A percentile compares a stretch with the other conserved stretches of the same genome.
Conservation (phyloP, 2,329 filamentous ascomycete species). For the Penicillium sp. region DNA sequence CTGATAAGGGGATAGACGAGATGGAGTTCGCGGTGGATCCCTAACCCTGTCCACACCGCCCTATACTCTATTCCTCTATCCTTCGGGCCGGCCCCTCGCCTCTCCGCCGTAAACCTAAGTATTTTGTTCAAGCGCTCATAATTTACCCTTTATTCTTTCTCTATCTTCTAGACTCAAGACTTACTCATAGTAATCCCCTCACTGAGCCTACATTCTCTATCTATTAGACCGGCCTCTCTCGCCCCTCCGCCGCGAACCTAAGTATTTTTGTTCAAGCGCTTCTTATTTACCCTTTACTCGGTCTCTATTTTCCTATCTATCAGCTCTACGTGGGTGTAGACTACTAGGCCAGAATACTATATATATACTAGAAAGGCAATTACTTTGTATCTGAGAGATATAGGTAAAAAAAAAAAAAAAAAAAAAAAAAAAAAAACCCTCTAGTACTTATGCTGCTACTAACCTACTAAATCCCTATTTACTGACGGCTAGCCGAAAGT, state of each 20-base stretch:
- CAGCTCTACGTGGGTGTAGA: conserved; percentile 20
- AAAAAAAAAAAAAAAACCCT: too few species aligned
- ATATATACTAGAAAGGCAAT: conserved; percentile 41
- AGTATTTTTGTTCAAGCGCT: conserved; percentile 44
- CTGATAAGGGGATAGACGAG: conserved; percentile 99
- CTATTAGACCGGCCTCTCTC: conserved; percentile 24
- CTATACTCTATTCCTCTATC: too few species aligned
- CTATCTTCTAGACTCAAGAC: conserved; percentile 30
- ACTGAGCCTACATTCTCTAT: conserved; percentile 39
- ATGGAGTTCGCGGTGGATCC: conserved; percentile 99
- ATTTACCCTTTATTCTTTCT: too few species aligned
- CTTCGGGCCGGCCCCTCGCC: too few species aligned
- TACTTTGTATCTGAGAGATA: too few species aligned
- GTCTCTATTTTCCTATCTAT: conserved; percentile 38
- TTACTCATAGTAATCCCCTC: conserved; percentile 44
- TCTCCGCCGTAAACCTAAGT: too few species aligned
- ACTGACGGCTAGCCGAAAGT: too few species aligned
- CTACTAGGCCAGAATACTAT: conserved; percentile 33
- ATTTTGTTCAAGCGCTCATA: too few species aligned
- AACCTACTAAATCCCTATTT: too few species aligned
- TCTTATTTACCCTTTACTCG: conserved; percentile 38
- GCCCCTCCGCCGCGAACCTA: conserved; percentile 31
- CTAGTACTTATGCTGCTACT: too few species aligned
- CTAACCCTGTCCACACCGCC: too few species aligned
- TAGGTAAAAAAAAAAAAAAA: too few species aligned